phyloP scores from a whole-genome alignment of 2,329 filamentous ascomycete genomes.

The Colletotrichum limetticola region DNA sequence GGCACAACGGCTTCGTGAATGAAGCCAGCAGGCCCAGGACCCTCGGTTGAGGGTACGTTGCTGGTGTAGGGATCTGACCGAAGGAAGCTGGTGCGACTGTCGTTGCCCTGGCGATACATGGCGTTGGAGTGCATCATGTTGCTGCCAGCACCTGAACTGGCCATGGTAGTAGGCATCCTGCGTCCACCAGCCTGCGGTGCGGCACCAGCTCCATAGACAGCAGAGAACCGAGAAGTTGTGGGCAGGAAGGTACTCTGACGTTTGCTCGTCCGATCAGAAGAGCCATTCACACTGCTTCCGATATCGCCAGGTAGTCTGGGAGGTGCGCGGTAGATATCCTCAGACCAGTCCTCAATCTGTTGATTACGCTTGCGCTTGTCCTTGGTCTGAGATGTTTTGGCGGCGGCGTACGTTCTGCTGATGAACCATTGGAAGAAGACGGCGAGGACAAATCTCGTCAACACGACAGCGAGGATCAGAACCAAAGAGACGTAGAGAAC shows the following conservation, averaged over 20 bases:
- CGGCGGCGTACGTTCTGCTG: slow-evolving; percentile 83
- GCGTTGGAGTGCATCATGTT: slow-evolving; percentile 76
- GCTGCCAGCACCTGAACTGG: slow-evolving; percentile 82
- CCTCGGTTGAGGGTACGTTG: slow-evolving; percentile 70
- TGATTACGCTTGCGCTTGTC: slow-evolving; percentile 86
- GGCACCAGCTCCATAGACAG: slow-evolving; percentile 83
- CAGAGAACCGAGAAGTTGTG: slow-evolving; percentile 93
- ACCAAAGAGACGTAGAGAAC: slow-evolving; percentile 93
- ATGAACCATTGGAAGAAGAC: slow-evolving; percentile 97
- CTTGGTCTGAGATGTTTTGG: slow-evolving; percentile 84
- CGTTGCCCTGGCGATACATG: slow-evolving; percentile 76
- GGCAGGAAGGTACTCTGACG: slow-evolving; percentile 87
- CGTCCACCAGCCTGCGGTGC: slow-evolving; percentile 50
- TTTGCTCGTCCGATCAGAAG: slow-evolving; percentile 79
- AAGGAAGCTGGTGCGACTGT: slow-evolving; percentile 73
- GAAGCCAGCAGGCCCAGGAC: slow-evolving; percentile 88
- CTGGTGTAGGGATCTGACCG: slow-evolving; percentile 66
- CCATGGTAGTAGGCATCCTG: slow-evolving; percentile 88
- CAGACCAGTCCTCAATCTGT: slow-evolving; percentile 97
- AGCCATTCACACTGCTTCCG: slow-evolving; percentile 70
- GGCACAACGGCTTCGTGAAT: slow-evolving; percentile 96
- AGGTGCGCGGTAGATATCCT: slow-evolving; percentile 95
- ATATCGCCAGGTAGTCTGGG: slow-evolving; percentile 82
- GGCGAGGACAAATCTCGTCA: slow-evolving; percentile 87
- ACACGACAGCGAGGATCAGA: slow-evolving; percentile 91